Percentiles rank a stretch among this genome's conserved stretches.
Evolutionary conservation across 163 green algal genomes (phyloP).

Genomic region (Smithsoniella earleae): DNA sequence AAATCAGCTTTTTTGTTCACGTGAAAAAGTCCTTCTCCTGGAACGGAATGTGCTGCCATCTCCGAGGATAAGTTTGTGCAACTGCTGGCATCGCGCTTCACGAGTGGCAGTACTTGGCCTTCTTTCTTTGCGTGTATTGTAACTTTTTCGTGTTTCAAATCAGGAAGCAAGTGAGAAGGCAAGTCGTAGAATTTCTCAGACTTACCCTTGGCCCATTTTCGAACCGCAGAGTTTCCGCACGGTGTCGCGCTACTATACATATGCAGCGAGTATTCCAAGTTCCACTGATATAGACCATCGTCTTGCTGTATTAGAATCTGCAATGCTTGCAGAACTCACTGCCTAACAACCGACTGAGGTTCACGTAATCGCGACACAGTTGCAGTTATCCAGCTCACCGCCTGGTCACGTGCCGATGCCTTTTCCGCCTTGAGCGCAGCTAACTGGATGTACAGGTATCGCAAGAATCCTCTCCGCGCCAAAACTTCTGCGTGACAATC

Average conservation of each 20-base stretch:
- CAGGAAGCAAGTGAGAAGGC: background rate
- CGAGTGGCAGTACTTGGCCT: background rate
- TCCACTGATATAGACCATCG: background rate
- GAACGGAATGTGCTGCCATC: too few species aligned
- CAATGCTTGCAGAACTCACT: too few species aligned
- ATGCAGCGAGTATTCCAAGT: background rate
- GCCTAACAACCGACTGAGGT: too few species aligned
- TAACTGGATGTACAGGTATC: constrained; percentile 13
- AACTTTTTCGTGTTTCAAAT: background rate
- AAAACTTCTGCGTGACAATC: constrained; percentile 17
- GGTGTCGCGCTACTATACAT: constrained; percentile 7
- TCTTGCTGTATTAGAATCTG: too few species aligned
- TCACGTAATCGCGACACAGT: too few species aligned
- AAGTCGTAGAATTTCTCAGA: background rate
- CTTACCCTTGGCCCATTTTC: background rate
- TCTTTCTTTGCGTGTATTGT: constrained; percentile 11
- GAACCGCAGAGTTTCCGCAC: background rate
- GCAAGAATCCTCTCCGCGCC: background rate
- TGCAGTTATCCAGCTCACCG: too few species aligned
- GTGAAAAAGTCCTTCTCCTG: too few species aligned
- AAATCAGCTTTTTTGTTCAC: too few species aligned
- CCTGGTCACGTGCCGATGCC: too few species aligned
- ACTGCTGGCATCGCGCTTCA: too few species aligned
- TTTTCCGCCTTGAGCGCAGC: too few species aligned
- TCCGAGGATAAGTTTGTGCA: too few species aligned